Evolutionary conservation across 1,284 basidiomycete genomes (phyloP).

Genomic region (Lignosus rhinocerotis): DNA sequence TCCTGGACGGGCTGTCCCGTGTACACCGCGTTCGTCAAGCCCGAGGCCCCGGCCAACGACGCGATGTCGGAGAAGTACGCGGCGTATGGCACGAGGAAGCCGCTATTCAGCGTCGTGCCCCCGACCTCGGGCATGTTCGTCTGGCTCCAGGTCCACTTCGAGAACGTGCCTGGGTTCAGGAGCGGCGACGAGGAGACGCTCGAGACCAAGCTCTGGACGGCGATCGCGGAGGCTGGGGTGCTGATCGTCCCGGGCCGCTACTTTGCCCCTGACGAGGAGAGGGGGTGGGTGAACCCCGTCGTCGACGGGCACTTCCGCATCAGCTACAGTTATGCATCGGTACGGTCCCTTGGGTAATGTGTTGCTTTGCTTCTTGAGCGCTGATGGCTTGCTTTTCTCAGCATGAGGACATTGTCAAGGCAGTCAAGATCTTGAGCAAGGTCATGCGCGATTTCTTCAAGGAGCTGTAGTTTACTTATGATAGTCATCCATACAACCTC

Average conservation of each 20-base stretch:
- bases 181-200: conserved; percentile 43
- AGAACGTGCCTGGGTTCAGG: conserved; percentile 53
- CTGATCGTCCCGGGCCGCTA: conserved; percentile 61
- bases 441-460: conserved; percentile 34
- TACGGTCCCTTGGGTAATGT: conserved; percentile 23
- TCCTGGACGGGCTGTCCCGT: conserved; percentile 43
- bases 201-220: conserved; percentile 56
- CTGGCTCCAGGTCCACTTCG: conserved; percentile 70
- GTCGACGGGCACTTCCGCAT: conserved; percentile 60
- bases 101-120: conserved; percentile 68
- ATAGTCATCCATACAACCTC: no score
- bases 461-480: conserved; percentile 8
- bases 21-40: conserved; percentile 44
- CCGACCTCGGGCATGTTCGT: conserved; percentile 73
- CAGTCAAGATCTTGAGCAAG: conserved; percentile 32
- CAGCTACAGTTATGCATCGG: conserved; percentile 59
- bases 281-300: conserved; percentile 25
- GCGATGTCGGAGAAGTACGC: conserved; percentile 43
- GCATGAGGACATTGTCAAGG: conserved; percentile 32
- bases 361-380: background rate
- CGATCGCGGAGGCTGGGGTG: conserved; percentile 60
- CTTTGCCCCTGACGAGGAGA: conserved; percentile 48
- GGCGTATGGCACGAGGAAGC: conserved; percentile 25
- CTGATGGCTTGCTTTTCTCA: background rate
- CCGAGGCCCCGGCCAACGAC: conserved; percentile 15